These are phyloP conservation scores for Coix lacrymajobi DNA, from an alignment of 176 grass and related monocot species.

Conservation along the genomic window DNA sequence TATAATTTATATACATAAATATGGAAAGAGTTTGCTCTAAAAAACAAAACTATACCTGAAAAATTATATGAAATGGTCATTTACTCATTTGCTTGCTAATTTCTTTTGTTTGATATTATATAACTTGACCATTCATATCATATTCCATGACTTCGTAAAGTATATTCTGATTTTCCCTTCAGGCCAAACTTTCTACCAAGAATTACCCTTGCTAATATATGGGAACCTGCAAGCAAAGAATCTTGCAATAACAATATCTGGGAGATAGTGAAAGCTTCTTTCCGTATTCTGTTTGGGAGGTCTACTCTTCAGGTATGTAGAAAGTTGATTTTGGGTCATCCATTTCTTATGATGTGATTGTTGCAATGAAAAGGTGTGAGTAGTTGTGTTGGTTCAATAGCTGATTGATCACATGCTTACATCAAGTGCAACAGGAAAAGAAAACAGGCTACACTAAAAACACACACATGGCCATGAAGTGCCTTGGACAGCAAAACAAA, in stretches of 20 bases:
- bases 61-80: background rate
- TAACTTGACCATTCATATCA: background rate
- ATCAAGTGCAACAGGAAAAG: background rate
- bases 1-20: background rate
- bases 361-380: background rate
- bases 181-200: constrained; percentile 91
- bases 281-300: constrained; percentile 60
- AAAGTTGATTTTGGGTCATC: background rate
- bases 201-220: constrained; percentile 91
- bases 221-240: constrained; percentile 87
- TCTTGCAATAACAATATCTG: constrained; percentile 66
- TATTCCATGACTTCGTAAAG: background rate
- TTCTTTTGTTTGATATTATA: background rate
- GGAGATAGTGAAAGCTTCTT: constrained; percentile 76
- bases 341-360: constrained; percentile 6
- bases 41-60: background rate
- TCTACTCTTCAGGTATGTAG: constrained; percentile 81
- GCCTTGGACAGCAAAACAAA: background rate
- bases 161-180: background rate
- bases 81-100: background rate
- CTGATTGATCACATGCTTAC: background rate
- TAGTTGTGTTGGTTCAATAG: background rate
- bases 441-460: background rate
- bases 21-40: background rate
- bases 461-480: background rate